Conservation (phyloP, 768 basidiomycete species). For the Sporobolomyces phaffii region DNA sequence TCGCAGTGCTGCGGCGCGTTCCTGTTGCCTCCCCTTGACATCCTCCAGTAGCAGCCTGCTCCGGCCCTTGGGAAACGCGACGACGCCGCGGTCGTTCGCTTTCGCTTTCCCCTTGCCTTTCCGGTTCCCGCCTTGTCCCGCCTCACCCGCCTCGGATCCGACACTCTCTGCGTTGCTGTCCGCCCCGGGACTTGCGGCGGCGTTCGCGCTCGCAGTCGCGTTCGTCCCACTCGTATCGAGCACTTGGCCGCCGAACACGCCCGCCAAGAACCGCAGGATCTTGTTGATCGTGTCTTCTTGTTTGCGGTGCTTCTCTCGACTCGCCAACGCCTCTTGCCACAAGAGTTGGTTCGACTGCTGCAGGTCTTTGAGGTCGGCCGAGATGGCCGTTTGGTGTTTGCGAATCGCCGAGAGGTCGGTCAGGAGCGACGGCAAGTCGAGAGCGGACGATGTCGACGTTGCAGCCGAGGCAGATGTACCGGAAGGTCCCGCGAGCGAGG, state of each 20-base stretch:
- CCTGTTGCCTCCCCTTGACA: constrained; percentile 48
- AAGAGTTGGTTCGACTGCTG: constrained; percentile 78
- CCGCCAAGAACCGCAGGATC: constrained; percentile 88
- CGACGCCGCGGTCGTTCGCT: not conserved
- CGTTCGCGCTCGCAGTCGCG: not conserved
- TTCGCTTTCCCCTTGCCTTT: constrained; percentile 2
- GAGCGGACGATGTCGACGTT: constrained; percentile 8
- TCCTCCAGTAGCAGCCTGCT: constrained; percentile 47
- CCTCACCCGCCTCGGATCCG: not conserved
- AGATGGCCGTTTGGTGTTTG: constrained; percentile 86
- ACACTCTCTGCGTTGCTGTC: not conserved
- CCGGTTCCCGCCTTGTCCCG: too few relatives aligned
- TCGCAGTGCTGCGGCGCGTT: constrained; percentile 16
- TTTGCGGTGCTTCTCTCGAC: constrained; percentile 74
- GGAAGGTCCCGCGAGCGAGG: not conserved
- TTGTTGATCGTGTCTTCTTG: constrained; percentile 94
- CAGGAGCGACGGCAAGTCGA: constrained; percentile 65
- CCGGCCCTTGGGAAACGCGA: constrained; percentile 32
- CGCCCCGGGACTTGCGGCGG: not conserved
- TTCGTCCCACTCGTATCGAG: not conserved
- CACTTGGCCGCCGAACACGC: constrained; percentile 61
- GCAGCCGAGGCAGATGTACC: not conserved
- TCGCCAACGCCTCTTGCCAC: constrained; percentile 83
- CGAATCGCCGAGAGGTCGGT: constrained; percentile 79
- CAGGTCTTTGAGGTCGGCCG: constrained; percentile 76